phyloP scores from a whole-genome alignment of 148 eudicot genomes.

The Rhododendron simsii region DNA sequence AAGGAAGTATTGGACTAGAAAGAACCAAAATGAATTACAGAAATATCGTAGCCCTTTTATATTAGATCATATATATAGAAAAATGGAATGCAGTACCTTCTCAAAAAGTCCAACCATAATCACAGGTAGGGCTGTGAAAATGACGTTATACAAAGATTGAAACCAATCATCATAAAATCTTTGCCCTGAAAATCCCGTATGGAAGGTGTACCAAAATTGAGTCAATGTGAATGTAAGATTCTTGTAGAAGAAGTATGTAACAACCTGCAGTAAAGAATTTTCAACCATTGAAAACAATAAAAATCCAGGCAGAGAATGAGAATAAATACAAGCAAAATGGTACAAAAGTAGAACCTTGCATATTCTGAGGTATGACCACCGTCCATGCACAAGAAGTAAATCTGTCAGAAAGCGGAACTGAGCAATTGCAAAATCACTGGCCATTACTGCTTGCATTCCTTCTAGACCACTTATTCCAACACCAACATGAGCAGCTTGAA shows the following conservation, averaged over 20 bases:
- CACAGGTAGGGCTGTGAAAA: conserved; percentile 90
- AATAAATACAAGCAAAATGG: neutral
- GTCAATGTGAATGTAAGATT: conserved; percentile 85
- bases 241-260: conserved; percentile 89
- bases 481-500: conserved; percentile 99
- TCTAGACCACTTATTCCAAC: conserved; percentile 97
- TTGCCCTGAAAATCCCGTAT: conserved; percentile 95
- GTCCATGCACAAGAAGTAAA: conserved; percentile 92
- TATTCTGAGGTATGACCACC: conserved; percentile 96
- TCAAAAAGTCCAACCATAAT: conserved; percentile 87
- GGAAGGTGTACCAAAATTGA: conserved; percentile 96
- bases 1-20: neutral
- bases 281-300: conserved; percentile 2
- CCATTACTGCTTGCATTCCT: conserved; percentile 99
- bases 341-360: conserved; percentile 60
- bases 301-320: neutral
- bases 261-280: conserved; percentile 62
- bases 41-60: neutral
- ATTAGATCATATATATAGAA: neutral
- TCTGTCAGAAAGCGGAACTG: conserved; percentile 95
- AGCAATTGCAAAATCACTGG: conserved; percentile 97
- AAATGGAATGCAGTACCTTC: conserved; percentile 47
- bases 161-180: conserved; percentile 99
- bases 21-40: neutral
- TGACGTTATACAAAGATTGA: conserved; percentile 88